A percentile compares a stretch with the other conserved stretches of the same genome.
These are phyloP conservation scores for Cryphonectria naterciae DNA, from an alignment of 2,329 filamentous ascomycete genomes.

Conservation along the genomic window DNA sequence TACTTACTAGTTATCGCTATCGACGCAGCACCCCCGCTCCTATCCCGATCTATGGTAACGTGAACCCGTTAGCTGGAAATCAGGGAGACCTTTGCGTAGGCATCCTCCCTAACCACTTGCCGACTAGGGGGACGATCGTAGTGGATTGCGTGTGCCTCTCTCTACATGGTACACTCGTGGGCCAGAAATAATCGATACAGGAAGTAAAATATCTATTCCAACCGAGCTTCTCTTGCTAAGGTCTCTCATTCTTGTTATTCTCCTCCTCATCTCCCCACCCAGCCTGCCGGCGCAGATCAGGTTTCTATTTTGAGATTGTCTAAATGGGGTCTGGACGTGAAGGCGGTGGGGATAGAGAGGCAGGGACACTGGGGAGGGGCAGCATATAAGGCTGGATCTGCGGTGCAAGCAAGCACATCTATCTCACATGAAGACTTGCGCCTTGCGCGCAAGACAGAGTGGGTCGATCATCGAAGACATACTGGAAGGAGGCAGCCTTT, in stretches of 20 bases:
- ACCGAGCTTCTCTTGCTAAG: background rate
- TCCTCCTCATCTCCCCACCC: background rate
- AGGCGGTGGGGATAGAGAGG: background rate
- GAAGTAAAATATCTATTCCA: background rate
- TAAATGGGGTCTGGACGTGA: background rate
- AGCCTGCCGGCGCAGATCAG: background rate
- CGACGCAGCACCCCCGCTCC: background rate
- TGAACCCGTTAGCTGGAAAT: background rate
- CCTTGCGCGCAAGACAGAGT: background rate
- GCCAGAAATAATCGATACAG: background rate
- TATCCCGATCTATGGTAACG: too few relatives aligned
- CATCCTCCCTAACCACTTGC: background rate
- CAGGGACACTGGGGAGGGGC: background rate
- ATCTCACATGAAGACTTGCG: background rate
- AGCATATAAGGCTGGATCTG: background rate
- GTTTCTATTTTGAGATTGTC: background rate
- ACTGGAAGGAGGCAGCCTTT: conserved; percentile 1
- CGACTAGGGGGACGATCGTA: background rate
- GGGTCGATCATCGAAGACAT: background rate
- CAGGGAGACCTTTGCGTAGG: background rate
- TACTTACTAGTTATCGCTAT: background rate
- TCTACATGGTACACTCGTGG: background rate
- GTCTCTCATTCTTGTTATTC: background rate
- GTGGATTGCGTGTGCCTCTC: background rate
- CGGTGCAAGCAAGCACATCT: background rate